Evolutionary conservation across 495 filamentous ascomycete genomes (phyloP).

Genomic region (Stereocaulon alpinum): DNA sequence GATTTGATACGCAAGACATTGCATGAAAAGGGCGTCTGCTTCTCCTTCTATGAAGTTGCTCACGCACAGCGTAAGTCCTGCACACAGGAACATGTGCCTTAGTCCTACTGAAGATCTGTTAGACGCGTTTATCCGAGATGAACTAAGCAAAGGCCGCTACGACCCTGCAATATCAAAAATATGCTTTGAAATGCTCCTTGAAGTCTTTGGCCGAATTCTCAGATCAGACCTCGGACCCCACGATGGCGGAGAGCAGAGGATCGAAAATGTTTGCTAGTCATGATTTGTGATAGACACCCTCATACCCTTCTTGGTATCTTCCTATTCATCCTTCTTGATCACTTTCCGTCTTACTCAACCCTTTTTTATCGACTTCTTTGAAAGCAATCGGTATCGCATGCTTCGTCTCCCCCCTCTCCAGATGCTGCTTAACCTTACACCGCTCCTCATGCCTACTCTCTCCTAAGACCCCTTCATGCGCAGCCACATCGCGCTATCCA

Average conservation of each 20-base stretch:
- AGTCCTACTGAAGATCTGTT: too few species aligned
- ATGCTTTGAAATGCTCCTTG: constrained; percentile 86
- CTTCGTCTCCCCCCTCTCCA: not conserved
- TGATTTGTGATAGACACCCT: not conserved
- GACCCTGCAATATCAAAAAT: constrained; percentile 77
- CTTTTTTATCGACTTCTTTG: not conserved
- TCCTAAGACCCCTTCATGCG: not conserved
- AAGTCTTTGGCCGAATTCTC: constrained; percentile 71
- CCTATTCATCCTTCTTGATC: not conserved
- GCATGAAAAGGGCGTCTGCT: constrained; percentile 60
- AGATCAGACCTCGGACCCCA: constrained; percentile 62
- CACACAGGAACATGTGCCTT: too few species aligned
- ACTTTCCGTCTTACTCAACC: too few species aligned
- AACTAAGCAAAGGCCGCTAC: constrained; percentile 85
- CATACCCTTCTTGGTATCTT: not conserved
- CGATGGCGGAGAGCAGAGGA: constrained; percentile 27
- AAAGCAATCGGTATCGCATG: not conserved
- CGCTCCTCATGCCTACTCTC: not conserved
- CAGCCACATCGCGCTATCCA: not conserved
- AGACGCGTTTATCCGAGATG: constrained; percentile 93
- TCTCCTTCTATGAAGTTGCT: constrained; percentile 80
- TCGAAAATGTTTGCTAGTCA: constrained; percentile 27
- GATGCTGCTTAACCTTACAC: too few species aligned
- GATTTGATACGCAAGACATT: constrained; percentile 80
- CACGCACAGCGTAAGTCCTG: constrained; percentile 67